A percentile compares a stretch with the other conserved stretches of the same genome.
phyloP scores from a whole-genome alignment of 768 basidiomycete species.

The Clitopilus passeckerianus region DNA sequence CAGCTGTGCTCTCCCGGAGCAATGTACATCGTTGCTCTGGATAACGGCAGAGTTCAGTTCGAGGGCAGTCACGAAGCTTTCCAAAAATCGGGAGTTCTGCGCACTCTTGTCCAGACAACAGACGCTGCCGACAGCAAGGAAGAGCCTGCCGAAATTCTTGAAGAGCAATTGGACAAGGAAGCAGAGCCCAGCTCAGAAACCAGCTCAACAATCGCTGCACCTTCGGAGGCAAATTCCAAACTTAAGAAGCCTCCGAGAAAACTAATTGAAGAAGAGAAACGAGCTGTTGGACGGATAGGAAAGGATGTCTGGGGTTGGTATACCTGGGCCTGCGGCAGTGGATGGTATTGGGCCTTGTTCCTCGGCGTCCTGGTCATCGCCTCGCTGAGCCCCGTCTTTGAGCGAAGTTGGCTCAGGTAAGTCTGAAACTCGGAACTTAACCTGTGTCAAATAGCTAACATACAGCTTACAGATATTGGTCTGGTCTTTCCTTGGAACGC shows the following conservation, averaged over 20 bases:
- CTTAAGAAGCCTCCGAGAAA: conserved; percentile 66
- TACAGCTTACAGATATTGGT: conserved; percentile 45
- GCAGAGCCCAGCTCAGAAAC: conserved; percentile 17
- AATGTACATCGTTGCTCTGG: conserved; percentile 75
- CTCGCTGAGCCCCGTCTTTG: conserved; percentile 60
- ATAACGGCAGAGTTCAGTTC: conserved; percentile 76
- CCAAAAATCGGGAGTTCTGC: conserved; percentile 60
- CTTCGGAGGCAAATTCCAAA: not conserved
- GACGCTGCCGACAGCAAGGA: conserved; percentile 28
- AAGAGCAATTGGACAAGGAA: conserved; percentile 12
- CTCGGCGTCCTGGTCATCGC: conserved; percentile 45
- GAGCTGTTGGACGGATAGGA: conserved; percentile 70
- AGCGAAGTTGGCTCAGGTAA: conserved; percentile 69
- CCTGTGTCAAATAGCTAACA: not conserved
- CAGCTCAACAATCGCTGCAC: conserved; percentile 22
- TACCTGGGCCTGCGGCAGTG: conserved; percentile 43
- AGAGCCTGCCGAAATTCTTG: conserved; percentile 29
- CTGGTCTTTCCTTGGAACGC: conserved; percentile 37
- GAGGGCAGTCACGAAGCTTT: conserved; percentile 65
- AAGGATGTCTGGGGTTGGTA: conserved; percentile 64
- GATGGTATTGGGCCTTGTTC: conserved; percentile 56
- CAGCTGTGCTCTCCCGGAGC: conserved; percentile 82
- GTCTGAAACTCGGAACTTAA: conserved; percentile 1
- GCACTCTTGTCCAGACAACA: conserved; percentile 58
- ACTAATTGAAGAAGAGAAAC: conserved; percentile 77